A percentile compares a stretch with the other conserved stretches of the same genome.
phyloP scores from a whole-genome alignment of 345 rosid species.

The Hibiscus trionum region DNA sequence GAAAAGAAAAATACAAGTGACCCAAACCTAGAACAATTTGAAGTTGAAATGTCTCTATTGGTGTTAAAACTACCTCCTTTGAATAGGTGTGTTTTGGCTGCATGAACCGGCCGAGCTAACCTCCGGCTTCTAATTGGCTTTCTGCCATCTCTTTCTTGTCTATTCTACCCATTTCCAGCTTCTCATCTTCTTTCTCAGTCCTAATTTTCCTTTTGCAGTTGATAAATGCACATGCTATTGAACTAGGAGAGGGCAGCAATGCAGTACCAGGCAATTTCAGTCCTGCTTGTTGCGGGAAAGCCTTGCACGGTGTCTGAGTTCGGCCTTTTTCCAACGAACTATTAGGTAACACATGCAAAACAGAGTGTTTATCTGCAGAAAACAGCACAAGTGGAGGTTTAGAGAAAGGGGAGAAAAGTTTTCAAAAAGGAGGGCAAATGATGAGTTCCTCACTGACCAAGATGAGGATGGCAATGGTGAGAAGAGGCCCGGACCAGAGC shows the following conservation, averaged over 20 bases:
- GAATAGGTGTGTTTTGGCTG: neutral
- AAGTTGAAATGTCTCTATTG: neutral
- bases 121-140: neutral
- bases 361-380: constrained; percentile 72
- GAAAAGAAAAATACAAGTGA: no score
- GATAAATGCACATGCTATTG: neutral
- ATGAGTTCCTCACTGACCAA: constrained; percentile 43
- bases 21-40: neutral
- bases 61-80: neutral
- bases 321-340: constrained; percentile 46
- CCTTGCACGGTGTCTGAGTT: constrained; percentile 85
- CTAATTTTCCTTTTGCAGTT: neutral
- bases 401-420: neutral
- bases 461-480: constrained; percentile 62
- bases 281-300: constrained; percentile 65
- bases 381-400: neutral
- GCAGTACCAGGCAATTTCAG: constrained; percentile 16
- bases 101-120: neutral
- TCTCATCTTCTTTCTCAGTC: neutral
- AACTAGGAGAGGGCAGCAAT: neutral
- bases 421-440: neutral
- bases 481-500: constrained; percentile 97
- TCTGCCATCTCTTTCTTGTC: neutral
- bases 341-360: constrained; percentile 51
- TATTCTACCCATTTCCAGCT: neutral